Percentiles rank a stretch among this genome's conserved stretches.
These are phyloP conservation scores for Termitomyces sp. DNA, from an alignment of 768 basidiomycete species.

Conservation along the genomic window DNA sequence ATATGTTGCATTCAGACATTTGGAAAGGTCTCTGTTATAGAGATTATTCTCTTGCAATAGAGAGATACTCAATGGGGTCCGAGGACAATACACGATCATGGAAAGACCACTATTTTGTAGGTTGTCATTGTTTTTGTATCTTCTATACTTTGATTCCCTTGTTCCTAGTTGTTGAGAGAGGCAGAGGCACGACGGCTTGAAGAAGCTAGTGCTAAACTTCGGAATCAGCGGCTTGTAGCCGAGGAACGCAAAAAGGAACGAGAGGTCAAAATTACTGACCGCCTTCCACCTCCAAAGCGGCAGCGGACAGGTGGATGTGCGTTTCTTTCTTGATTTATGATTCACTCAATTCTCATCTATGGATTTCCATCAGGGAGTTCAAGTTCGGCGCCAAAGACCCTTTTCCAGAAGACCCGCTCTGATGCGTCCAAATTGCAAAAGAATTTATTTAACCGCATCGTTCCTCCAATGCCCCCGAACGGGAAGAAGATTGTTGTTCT, in stretches of 20 bases:
- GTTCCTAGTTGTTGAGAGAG: constrained; percentile 43
- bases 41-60: constrained; percentile 48
- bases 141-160: constrained; percentile 9
- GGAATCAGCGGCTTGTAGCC: constrained; percentile 60
- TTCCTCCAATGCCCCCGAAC: constrained; percentile 46
- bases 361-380: constrained; percentile 26
- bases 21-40: constrained; percentile 63
- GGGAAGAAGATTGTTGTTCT: constrained; percentile 39
- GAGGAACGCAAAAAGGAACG: constrained; percentile 73
- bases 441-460: constrained; percentile 48
- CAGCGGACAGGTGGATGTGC: constrained; percentile 44
- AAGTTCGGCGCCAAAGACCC: constrained; percentile 47
- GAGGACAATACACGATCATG: constrained; percentile 52
- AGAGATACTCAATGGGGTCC: constrained; percentile 36
- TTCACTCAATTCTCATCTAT: constrained; percentile 4
- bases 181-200: constrained; percentile 62
- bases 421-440: constrained; percentile 67
- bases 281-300: constrained; percentile 61
- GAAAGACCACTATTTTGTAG: constrained; percentile 65
- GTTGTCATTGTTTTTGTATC: constrained; percentile 16
- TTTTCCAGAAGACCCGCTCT: constrained; percentile 72
- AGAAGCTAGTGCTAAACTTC: constrained; percentile 54
- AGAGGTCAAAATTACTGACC: constrained; percentile 71
- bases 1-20: constrained; percentile 37
- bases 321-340: constrained; percentile 17